These are phyloP conservation scores for Comarum palustre DNA, from an alignment of 306 rosid species.

Conservation along the genomic window DNA sequence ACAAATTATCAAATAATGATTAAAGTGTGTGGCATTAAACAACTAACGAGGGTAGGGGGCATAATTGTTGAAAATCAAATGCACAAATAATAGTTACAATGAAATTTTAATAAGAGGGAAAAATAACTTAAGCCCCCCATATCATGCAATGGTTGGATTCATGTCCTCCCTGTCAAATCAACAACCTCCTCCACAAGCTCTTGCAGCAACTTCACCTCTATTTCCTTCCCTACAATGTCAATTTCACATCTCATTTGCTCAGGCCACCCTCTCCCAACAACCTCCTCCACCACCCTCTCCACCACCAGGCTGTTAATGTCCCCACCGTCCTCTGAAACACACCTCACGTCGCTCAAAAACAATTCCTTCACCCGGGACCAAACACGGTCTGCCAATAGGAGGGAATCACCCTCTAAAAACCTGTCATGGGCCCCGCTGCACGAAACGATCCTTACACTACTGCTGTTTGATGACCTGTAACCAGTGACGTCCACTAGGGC, in stretches of 20 bases:
- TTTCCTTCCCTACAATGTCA: constrained; percentile 62
- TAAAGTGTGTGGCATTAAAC: constrained; percentile 39
- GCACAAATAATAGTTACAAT: constrained; percentile 42
- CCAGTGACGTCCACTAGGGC: constrained; percentile 55
- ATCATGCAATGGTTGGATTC: constrained; percentile 6
- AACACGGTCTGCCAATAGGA: constrained; percentile 53
- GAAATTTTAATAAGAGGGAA: constrained; percentile 9
- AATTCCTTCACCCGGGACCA: constrained; percentile 70
- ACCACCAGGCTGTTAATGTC: constrained; percentile 65
- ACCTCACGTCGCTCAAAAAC: constrained; percentile 49
- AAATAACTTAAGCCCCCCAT: constrained; percentile 5
- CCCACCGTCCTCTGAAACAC: constrained; percentile 51
- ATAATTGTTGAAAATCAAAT: constrained; percentile 38
- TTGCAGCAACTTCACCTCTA: constrained; percentile 61
- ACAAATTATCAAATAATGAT: constrained; percentile 24
- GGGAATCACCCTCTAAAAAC: constrained; percentile 36
- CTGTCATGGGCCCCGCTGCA: constrained; percentile 35
- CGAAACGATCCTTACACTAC: constrained; percentile 27
- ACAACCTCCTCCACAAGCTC: constrained; percentile 72
- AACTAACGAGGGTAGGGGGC: constrained; percentile 36
- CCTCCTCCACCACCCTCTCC: constrained; percentile 71
- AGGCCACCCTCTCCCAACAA: constrained; percentile 64
- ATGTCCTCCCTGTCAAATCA: constrained; percentile 51
- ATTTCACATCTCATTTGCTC: constrained; percentile 59
- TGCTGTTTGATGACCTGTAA: constrained; percentile 32